These are phyloP conservation scores for Rhodotorula sp. DNA, from an alignment of 1,284 basidiomycete species.

Conservation along the genomic window DNA sequence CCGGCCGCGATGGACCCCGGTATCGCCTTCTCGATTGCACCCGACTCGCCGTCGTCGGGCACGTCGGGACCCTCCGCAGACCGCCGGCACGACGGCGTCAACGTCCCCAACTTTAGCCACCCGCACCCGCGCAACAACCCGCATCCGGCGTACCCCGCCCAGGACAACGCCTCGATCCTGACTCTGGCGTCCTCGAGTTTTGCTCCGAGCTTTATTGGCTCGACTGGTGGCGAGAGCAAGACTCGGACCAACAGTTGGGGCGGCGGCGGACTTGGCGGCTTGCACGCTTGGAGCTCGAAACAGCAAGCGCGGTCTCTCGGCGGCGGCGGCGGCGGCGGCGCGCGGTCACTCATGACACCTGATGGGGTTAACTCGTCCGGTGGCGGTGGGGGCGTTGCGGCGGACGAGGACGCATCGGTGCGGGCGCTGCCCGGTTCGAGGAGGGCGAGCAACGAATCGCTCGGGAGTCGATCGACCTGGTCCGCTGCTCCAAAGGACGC, in stretches of 20 bases:
- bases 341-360: background rate
- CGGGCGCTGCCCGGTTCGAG: constrained; percentile 29
- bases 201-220: constrained; percentile 50
- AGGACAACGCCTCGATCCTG: constrained; percentile 85
- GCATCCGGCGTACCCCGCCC: constrained; percentile 79
- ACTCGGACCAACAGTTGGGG: constrained; percentile 11
- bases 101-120: constrained; percentile 81
- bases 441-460: constrained; percentile 34
- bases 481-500: background rate
- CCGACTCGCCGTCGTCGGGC: constrained; percentile 4
- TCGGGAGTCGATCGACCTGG: constrained; percentile 35
- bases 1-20: background rate
- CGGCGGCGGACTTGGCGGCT: constrained; percentile 9
- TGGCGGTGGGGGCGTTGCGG: constrained; percentile 10
- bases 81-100: constrained; percentile 51
- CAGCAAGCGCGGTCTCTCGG: constrained; percentile 7
- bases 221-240: background rate
- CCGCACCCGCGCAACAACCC: constrained; percentile 96
- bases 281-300: constrained; percentile 23
- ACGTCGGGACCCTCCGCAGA: background rate
- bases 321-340: constrained; percentile 14
- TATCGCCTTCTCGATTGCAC: background rate
- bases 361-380: background rate
- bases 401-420: constrained; percentile 40
- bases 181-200: constrained; percentile 91